phyloP scores from a whole-genome alignment of 2,329 filamentous ascomycete genomes.

The Pyrenophora teres region DNA sequence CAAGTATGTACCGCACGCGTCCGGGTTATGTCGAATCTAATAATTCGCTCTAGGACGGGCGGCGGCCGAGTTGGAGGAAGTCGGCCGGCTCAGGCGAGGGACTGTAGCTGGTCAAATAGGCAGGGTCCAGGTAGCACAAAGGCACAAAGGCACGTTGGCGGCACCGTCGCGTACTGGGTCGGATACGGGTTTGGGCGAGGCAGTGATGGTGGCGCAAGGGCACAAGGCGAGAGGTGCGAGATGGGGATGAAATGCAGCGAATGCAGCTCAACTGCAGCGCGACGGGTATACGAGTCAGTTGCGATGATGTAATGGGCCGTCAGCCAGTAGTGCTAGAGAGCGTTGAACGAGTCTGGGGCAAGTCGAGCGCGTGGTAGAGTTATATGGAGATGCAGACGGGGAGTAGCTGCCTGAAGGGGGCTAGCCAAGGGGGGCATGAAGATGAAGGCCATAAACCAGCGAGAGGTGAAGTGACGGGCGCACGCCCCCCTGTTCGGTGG shows the following conservation, averaged over 20 bases:
- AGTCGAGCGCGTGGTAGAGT: background rate
- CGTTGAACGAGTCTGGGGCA: background rate
- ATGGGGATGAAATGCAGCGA: too few relatives aligned
- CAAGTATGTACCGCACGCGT: conserved; percentile 30
- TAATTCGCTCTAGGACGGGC: conserved; percentile 43
- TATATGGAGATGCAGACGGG: conserved; percentile 1
- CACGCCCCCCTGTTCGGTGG: background rate
- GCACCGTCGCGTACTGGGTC: conserved; percentile 19
- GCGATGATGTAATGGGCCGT: conserved; percentile 11
- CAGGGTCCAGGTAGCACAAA: conserved; percentile 30
- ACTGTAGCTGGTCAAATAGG: conserved; percentile 23
- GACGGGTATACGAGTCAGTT: conserved; percentile 7
- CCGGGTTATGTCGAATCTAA: conserved; percentile 43
- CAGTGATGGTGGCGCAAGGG: conserved; percentile 16
- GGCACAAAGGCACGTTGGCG: conserved; percentile 14
- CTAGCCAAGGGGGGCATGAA: conserved; percentile 3
- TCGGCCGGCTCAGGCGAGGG: conserved; percentile 12
- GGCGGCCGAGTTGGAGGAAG: conserved; percentile 25
- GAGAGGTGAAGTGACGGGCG: conserved; percentile 1
- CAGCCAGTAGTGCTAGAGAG: background rate
- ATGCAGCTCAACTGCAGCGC: background rate
- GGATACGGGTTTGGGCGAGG: conserved; percentile 21
- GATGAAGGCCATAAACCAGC: conserved; percentile 1
- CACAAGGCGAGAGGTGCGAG: conserved; percentile 12
- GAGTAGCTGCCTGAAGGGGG: conserved; percentile 5